phyloP scores from a whole-genome alignment of 345 rosid genomes.

The Lepidium aucheri region DNA sequence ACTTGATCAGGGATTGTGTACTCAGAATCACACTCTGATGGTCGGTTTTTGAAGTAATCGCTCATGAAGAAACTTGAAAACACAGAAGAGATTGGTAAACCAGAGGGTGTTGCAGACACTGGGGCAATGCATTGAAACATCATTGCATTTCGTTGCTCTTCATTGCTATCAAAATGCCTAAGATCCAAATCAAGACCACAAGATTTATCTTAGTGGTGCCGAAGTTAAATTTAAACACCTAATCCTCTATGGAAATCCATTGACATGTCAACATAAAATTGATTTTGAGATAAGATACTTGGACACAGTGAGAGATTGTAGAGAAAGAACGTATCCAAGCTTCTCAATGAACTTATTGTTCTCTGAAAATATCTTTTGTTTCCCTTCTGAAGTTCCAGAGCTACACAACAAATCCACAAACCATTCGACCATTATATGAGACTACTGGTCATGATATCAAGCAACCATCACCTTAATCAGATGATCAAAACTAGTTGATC shows the following conservation, averaged over 20 bases:
- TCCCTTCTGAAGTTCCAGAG: constrained; percentile 67
- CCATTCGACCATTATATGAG: neutral
- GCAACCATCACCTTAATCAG: too few relatives aligned
- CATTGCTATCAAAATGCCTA: neutral
- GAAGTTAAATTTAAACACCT: neutral
- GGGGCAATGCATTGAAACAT: neutral
- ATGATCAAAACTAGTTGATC: neutral
- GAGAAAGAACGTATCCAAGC: neutral
- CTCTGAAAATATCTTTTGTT: constrained; percentile 55
- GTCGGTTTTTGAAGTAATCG: neutral
- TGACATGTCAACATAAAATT: too few relatives aligned
- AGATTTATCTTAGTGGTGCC: neutral
- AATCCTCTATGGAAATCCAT: too few relatives aligned
- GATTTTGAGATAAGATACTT: neutral
- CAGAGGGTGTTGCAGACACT: neutral
- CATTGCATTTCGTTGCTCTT: neutral
- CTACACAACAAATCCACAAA: constrained; percentile 28
- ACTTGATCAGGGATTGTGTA: neutral
- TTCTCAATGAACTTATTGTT: neutral
- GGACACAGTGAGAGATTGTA: neutral
- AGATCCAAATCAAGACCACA: neutral
- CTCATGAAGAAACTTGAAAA: neutral
- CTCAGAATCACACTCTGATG: neutral
- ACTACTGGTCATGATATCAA: too few relatives aligned
- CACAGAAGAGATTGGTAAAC: neutral